phyloP scores from a whole-genome alignment of 2,329 filamentous ascomycete genomes.

The Botrytis paeoniae region DNA sequence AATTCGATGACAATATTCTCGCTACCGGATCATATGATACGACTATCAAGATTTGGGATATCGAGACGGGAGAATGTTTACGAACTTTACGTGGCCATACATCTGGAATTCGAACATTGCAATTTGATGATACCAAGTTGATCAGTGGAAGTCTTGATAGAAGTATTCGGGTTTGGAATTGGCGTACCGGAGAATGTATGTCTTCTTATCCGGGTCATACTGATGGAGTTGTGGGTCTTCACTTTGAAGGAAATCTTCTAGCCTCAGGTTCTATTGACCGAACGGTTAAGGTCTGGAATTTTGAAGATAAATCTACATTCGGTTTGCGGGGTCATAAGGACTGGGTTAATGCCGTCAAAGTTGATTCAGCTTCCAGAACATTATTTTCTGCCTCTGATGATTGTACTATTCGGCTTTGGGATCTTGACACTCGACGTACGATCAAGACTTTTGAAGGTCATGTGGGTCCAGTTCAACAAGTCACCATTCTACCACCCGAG shows the following conservation, averaged over 20 bases:
- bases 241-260: constrained; percentile 81
- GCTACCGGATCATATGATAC: constrained; percentile 94
- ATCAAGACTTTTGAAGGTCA: constrained; percentile 81
- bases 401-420: constrained; percentile 87
- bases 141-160: constrained; percentile 87
- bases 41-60: constrained; percentile 95
- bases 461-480: constrained; percentile 92
- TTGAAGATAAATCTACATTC: constrained; percentile 77
- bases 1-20: constrained; percentile 82
- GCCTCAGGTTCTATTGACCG: constrained; percentile 88
- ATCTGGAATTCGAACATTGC: constrained; percentile 78
- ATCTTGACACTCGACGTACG: constrained; percentile 78
- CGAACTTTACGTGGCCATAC: constrained; percentile 83
- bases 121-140: constrained; percentile 89
- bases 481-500: constrained; percentile 77
- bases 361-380: constrained; percentile 78
- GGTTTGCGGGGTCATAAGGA: constrained; percentile 80
- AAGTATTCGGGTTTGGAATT: constrained; percentile 94
- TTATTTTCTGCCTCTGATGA: constrained; percentile 94
- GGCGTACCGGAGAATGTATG: constrained; percentile 84
- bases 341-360: constrained; percentile 94
- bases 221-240: constrained; percentile 79
- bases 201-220: constrained; percentile 77
- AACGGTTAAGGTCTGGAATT: constrained; percentile 91
- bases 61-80: constrained; percentile 80